phyloP scores from a whole-genome alignment of 2,329 filamentous ascomycete genomes.

The Diaporthe ampelina region DNA sequence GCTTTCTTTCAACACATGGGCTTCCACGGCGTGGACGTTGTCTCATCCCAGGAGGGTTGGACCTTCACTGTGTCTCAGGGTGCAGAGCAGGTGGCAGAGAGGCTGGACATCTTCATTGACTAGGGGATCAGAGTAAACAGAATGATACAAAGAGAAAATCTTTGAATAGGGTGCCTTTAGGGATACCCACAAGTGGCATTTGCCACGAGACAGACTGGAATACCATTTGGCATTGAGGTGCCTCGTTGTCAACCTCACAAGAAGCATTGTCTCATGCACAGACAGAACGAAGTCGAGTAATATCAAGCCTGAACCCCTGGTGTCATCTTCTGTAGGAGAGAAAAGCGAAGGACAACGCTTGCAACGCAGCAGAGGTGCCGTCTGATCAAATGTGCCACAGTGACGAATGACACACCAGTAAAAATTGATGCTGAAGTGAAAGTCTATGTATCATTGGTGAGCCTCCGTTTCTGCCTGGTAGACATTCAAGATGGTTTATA shows the following conservation, averaged over 20 bases:
- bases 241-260: too few relatives aligned
- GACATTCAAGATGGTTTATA: background rate
- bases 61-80: background rate
- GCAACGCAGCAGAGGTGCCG: background rate
- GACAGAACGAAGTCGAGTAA: background rate
- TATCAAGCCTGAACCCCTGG: background rate
- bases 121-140: background rate
- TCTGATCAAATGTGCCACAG: background rate
- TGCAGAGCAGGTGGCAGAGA: background rate
- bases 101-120: background rate
- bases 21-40: background rate
- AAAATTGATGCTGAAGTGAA: background rate
- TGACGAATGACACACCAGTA: background rate
- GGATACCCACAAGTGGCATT: background rate
- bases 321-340: too few relatives aligned
- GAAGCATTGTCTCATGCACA: background rate
- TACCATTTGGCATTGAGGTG: too few relatives aligned
- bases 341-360: too few relatives aligned
- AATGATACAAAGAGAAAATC: background rate
- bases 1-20: background rate
- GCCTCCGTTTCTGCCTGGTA: background rate
- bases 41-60: background rate
- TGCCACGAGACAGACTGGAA: background rate
- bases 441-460: background rate
- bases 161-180: too few relatives aligned